Evolutionary conservation across 2,329 filamentous ascomycete genomes (phyloP).

Genomic region (Monosporascus sp.): DNA sequence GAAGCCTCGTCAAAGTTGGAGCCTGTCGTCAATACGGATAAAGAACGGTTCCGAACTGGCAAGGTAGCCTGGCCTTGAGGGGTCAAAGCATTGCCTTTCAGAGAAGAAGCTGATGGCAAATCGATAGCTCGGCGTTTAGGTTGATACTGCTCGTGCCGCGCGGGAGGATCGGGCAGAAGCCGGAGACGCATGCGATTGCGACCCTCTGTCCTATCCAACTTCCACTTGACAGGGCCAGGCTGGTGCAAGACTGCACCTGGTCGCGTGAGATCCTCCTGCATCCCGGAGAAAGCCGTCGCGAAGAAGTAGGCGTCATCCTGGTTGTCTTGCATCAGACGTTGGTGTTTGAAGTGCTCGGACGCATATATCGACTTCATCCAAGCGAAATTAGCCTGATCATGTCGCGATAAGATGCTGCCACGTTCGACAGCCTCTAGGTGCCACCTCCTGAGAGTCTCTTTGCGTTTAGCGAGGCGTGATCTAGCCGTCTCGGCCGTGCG

Average conservation of each 20-base stretch:
- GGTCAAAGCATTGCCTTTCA: conserved; percentile 26
- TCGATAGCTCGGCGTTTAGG: conserved; percentile 69
- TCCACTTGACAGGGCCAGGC: conserved; percentile 67
- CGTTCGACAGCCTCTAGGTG: conserved; percentile 61
- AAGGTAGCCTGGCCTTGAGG: conserved; percentile 7
- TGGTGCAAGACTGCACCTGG: conserved; percentile 78
- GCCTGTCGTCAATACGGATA: conserved; percentile 14
- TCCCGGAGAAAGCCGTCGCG: conserved; percentile 67
- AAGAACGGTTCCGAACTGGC: conserved; percentile 14
- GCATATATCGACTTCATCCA: conserved; percentile 96
- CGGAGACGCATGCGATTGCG: conserved; percentile 91
- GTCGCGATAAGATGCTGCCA: conserved; percentile 71
- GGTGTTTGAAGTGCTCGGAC: conserved; percentile 87
- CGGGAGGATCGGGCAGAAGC: conserved; percentile 71
- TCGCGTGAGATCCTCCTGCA: conserved; percentile 72
- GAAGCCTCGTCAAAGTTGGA: conserved; percentile 13
- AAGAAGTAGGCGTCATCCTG: conserved; percentile 84
- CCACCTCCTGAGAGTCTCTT: conserved; percentile 80
- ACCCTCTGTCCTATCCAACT: conserved; percentile 91
- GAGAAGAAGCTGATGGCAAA: conserved; percentile 27
- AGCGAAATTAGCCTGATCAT: conserved; percentile 79
- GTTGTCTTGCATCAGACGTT: conserved; percentile 84
- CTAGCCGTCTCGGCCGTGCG: conserved; percentile 73
- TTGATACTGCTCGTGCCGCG: conserved; percentile 69
- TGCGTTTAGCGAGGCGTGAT: conserved; percentile 65